Evolutionary conservation across 768 basidiomycete genomes (phyloP).

Genomic region (Lentinula guzmanii): DNA sequence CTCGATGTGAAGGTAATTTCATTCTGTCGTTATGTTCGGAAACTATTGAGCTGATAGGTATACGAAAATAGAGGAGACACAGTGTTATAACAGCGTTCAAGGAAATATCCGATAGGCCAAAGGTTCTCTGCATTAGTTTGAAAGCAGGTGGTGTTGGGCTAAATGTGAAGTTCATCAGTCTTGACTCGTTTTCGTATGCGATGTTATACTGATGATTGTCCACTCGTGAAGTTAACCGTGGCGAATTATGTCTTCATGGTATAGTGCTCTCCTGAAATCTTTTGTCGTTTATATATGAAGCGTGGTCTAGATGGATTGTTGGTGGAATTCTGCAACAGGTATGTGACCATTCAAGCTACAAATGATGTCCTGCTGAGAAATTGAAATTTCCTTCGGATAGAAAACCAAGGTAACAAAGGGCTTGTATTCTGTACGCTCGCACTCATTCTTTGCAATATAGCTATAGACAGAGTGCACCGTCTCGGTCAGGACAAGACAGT

Average conservation of each 20-base stretch:
- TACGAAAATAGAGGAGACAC: conserved; percentile 42
- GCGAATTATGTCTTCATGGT: conserved; percentile 90
- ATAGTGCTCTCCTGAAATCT: not conserved
- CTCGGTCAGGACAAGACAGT: conserved; percentile 82
- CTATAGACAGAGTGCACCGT: conserved; percentile 81
- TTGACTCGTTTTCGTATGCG: not conserved
- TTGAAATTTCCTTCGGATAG: conserved; percentile 16
- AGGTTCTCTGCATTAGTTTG: conserved; percentile 71
- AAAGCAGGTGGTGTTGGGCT: conserved; percentile 92
- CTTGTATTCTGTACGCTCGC: not conserved
- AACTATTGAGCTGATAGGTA: not conserved
- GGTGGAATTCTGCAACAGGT: conserved; percentile 78
- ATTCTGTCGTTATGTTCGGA: not conserved
- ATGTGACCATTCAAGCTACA: not conserved
- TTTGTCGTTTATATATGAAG: not conserved
- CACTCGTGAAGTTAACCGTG: conserved; percentile 50
- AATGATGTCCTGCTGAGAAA: not conserved
- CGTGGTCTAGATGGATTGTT: conserved; percentile 75
- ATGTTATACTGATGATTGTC: not conserved
- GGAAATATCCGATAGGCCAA: conserved; percentile 58
- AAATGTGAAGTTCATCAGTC: conserved; percentile 45
- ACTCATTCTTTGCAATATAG: conserved; percentile 23
- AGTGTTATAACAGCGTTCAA: conserved; percentile 77
- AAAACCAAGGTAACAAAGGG: conserved; percentile 61
- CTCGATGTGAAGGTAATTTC: conserved; percentile 68